Percentiles rank a stretch among this genome's conserved stretches.
These are phyloP conservation scores for Otatea glauca DNA, from an alignment of 176 grass and related monocot species.

Conservation along the genomic window DNA sequence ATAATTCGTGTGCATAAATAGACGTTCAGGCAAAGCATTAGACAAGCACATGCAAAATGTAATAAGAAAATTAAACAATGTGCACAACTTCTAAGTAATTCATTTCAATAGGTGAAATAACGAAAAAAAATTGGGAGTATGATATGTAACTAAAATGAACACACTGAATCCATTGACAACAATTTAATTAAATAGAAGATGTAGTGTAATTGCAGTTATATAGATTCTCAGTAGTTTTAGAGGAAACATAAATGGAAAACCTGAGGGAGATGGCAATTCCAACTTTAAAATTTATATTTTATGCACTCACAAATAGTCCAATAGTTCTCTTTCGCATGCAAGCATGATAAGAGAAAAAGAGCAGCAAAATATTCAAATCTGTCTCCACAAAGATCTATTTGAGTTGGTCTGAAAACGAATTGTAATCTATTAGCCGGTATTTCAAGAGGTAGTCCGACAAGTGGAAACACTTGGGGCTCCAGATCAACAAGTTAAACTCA, in stretches of 20 bases:
- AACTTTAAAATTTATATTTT: background rate
- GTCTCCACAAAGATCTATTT: background rate
- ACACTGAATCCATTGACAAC: background rate
- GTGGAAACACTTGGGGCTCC: background rate
- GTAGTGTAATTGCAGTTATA: background rate
- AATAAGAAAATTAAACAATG: background rate
- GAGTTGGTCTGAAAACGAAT: background rate
- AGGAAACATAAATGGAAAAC: background rate
- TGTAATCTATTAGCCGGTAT: background rate
- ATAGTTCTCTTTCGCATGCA: background rate
- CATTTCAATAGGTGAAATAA: background rate
- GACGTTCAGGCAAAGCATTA: background rate
- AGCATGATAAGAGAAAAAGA: background rate
- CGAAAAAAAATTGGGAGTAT: background rate
- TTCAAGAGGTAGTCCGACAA: background rate
- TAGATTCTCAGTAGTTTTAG: conserved; percentile 5
- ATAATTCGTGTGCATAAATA: background rate
- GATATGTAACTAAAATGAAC: background rate
- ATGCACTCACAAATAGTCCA: background rate
- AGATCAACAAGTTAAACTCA: conserved; percentile 11
- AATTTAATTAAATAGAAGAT: background rate
- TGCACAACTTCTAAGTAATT: background rate
- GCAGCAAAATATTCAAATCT: background rate
- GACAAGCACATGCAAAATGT: background rate
- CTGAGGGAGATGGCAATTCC: background rate